phyloP scores from a whole-genome alignment of 805 yeast species.

The Barnettozyma californica region DNA sequence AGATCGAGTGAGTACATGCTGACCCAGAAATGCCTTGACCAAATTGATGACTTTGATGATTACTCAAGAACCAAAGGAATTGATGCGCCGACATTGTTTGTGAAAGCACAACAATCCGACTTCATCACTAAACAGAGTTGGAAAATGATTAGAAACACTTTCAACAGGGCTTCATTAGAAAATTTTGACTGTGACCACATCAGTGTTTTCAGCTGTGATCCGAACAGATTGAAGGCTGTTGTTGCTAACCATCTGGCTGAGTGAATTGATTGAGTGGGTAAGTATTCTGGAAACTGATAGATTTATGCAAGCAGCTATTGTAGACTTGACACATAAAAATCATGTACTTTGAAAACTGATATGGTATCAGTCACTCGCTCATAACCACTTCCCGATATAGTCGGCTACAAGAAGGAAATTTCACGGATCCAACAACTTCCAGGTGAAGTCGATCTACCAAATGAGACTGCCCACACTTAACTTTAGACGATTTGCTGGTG shows the following conservation, averaged over 20 bases:
- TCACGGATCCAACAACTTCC: background rate
- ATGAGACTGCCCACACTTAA: conserved; percentile 8
- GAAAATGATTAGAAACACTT: background rate
- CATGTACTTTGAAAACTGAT: too few species aligned
- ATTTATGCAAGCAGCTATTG: too few species aligned
- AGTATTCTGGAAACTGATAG: too few species aligned
- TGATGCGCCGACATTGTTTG: conserved; percentile 29
- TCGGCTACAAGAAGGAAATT: too few species aligned
- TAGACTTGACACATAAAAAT: too few species aligned
- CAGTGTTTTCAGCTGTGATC: background rate
- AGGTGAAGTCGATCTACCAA: background rate
- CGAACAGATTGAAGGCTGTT: background rate
- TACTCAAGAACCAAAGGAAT: background rate
- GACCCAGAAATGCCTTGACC: background rate
- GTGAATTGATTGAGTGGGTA: background rate
- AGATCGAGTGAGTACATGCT: background rate
- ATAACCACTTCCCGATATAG: too few species aligned
- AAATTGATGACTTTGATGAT: background rate
- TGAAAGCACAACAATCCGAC: conserved; percentile 39
- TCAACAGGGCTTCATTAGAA: background rate
- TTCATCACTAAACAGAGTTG: conserved; percentile 33
- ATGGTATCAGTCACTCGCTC: too few species aligned
- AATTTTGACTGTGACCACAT: background rate
- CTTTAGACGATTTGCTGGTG: conserved; percentile 2
- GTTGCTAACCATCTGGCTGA: background rate